These are phyloP conservation scores for Sporothrix pseudoabietina DNA, from an alignment of 2,329 filamentous ascomycete species.

Conservation along the genomic window DNA sequence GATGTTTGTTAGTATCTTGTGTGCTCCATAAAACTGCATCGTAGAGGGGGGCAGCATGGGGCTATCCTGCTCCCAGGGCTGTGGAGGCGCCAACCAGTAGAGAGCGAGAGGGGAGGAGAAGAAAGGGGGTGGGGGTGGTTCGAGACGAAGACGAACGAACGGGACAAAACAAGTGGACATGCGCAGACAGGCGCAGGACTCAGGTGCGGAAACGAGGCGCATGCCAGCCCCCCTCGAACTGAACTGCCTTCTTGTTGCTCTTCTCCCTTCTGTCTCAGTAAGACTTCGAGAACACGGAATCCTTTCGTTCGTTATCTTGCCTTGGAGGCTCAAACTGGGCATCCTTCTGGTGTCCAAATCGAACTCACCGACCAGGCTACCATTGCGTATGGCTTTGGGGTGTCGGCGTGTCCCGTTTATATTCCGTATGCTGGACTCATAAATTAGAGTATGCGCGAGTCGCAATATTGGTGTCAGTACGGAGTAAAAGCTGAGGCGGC, in stretches of 20 bases:
- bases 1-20: conserved; percentile 16
- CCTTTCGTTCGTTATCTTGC: background rate
- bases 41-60: background rate
- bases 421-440: background rate
- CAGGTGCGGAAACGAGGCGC: conserved; percentile 22
- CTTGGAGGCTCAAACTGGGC: background rate
- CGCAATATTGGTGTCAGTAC: conserved; percentile 4
- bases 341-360: background rate
- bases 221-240: conserved; percentile 4
- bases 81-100: background rate
- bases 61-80: background rate
- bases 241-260: background rate
- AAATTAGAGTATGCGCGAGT: background rate
- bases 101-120: background rate
- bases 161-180: background rate
- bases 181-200: conserved; percentile 3
- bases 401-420: background rate
- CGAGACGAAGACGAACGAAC: background rate
- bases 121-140: background rate
- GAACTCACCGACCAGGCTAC: conserved; percentile 15
- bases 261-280: background rate
- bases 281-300: background rate
- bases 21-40: background rate
- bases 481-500: background rate
- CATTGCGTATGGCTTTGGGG: background rate